Evolutionary conservation across 2,329 filamentous ascomycete species (phyloP), one percentile per base, ranked within the genome.

Genomic region (Zymoseptoria ardabiliae): DNA sequence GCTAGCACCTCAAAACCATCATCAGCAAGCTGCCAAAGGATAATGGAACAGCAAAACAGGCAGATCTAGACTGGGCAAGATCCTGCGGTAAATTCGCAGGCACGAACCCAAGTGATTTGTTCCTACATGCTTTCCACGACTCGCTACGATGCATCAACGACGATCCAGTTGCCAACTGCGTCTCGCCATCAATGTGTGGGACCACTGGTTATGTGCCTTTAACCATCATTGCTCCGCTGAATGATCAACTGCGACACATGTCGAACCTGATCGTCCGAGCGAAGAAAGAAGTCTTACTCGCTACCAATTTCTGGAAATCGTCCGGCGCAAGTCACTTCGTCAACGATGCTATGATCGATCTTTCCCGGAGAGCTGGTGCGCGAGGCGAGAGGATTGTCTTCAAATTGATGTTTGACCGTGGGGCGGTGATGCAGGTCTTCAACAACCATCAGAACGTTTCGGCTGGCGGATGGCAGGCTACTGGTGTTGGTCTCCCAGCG

Each of bases 371-470:
- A 22, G 86, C 85, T 0, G 85, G 84, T 0, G 76, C 77, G 55
- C 76, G 83, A 21, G 82, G 82, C 0, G 71, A 76, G 17, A 82
- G 78, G 56, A 78, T 89, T 0, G 79, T 89, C 0, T 81, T 91
- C 60, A 91, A 91, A 70, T 75, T 93, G 63, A 83, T 91, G 66
- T 91, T 90, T 70, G 89, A 92, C 71, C 81, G 87, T 9, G 88
- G 87, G 8, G 84, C 82, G 60, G 73, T 83, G 2, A 83, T 82
- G 60, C 87, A 91, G 71, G 67, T 85, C 1, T 65, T 85, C 48
- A 82, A 88, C n/a, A 83, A 86, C 8, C 88, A 89, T 61, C 81
- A 86, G 48, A 68, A 78, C 1, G 83, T 91, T 4, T 65, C 76
- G 0, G 79, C 82, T 51, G 79, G 80, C 30, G 81, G 82, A 11